Percentiles rank a stretch among this genome's conserved stretches.
Conservation (phyloP, 2,329 filamentous ascomycete species). For the Penicillium sp. region DNA sequence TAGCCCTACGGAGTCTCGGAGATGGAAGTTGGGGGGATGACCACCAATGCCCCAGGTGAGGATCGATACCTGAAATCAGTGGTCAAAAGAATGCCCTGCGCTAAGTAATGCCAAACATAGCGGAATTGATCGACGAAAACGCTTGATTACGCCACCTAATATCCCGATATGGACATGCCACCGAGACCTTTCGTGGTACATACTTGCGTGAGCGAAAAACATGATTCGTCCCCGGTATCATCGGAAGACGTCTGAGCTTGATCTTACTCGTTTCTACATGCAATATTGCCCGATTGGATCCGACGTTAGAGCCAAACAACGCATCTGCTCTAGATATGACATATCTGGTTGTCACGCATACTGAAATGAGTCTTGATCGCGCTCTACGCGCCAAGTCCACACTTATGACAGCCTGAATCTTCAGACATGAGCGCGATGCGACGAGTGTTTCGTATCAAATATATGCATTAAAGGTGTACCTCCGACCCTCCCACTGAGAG, state of each 20-base stretch:
- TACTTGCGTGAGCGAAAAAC: background rate
- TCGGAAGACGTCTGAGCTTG: no score
- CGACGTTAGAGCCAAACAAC: no score
- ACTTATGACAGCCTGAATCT: background rate
- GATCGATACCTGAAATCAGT: background rate
- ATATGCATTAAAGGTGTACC: background rate
- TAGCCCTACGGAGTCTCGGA: background rate
- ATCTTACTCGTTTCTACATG: background rate
- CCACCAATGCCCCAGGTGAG: no score
- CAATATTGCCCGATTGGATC: background rate
- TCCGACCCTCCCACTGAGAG: background rate
- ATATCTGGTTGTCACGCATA: no score
- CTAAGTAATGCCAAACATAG: background rate
- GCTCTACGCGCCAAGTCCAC: background rate
- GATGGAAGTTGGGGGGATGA: background rate
- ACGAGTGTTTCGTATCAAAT: no score
- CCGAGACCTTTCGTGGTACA: background rate
- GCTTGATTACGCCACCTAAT: background rate
- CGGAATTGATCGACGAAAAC: background rate
- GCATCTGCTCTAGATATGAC: background rate
- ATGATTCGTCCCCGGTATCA: no score
- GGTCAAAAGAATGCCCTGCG: background rate
- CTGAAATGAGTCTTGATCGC: no score
- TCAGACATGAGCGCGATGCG: accelerated
- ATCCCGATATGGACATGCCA: background rate